Base-by-base conservation (phyloP, 2,329 filamentous ascomycete species). In the Claviceps sp. region DNA sequence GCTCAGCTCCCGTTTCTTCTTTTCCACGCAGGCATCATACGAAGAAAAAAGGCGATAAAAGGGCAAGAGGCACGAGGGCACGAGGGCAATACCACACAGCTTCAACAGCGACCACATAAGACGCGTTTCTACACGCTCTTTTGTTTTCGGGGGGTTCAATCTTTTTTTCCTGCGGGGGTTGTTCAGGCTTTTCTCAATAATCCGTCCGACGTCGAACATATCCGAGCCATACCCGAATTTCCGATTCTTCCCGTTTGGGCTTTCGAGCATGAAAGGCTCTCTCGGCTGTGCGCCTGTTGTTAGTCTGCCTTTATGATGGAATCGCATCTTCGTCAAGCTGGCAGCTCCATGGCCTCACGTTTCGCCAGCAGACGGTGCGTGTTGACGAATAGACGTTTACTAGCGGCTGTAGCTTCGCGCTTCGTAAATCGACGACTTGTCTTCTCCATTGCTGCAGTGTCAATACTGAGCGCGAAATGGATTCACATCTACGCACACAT, bases 401-500 rank as follows among this genome's bases (percentile, higher is more conserved):
- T 48, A 9, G 47, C 52, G 44, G 53, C 57, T 13, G 46, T 60
- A 26, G 49, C 49, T 34, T 53, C 57, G 30, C 63, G 60, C 7
- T 55, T 63, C 24, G 62, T 59, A 26, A 65, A 61, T 53, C 57
- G 59, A 48, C 59, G 60, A 6, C 64, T 67, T 46, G 56, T 65
- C 52, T 69, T 66, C 50, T 57, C 65, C 11, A 54, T 66, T 36
- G 59, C 60, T 41, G 59, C 59, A n/a, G 52, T 65, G 54, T 58
- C 64, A 18, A 52, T 66, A 50, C 54, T 63, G 37, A 57, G 57
- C 42, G 62, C 64, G 30, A 68, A 68, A 51, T 54, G 57, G 6
- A 55, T 62, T 3, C 66, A 68, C 52, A 56, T 68, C 38, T 61
- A 62, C 50, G 65, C 60, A 37, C 63, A 69, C 34, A 54, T 61